These are phyloP conservation scores for Saksenaea vasiformis DNA, from an alignment of 371 early-diverging fungal species.

Conservation along the genomic window DNA sequence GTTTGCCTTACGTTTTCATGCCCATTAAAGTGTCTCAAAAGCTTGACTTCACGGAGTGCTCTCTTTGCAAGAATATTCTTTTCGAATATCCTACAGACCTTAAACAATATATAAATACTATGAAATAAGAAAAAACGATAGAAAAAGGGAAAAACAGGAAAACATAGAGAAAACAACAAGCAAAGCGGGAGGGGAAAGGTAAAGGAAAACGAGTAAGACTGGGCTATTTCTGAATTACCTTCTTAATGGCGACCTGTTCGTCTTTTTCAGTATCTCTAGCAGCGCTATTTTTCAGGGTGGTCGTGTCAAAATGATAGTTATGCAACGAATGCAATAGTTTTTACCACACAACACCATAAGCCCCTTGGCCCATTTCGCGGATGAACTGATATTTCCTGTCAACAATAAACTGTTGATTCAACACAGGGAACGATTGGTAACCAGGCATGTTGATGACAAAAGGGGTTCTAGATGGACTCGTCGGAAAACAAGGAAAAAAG, in stretches of 20 bases:
- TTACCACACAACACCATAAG: slow-evolving; percentile 67
- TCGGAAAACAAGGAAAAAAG: slow-evolving; percentile 14
- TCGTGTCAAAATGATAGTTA: background rate
- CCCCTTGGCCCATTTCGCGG: slow-evolving; percentile 91
- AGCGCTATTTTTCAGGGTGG: slow-evolving; percentile 53
- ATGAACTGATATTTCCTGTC: slow-evolving; percentile 79
- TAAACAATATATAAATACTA: background rate
- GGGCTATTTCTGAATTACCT: slow-evolving; percentile 53
- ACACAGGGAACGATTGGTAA: slow-evolving; percentile 66
- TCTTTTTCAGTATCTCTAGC: slow-evolving; percentile 78
- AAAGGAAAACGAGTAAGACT: background rate
- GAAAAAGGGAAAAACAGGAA: background rate
- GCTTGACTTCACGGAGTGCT: slow-evolving; percentile 87
- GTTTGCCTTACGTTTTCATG: slow-evolving; percentile 78
- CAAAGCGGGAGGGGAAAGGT: no score
- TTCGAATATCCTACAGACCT: slow-evolving; percentile 67
- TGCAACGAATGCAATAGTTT: background rate
- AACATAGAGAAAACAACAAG: background rate
- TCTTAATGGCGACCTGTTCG: slow-evolving; percentile 92
- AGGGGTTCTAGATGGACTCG: slow-evolving; percentile 9
- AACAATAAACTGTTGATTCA: slow-evolving; percentile 71
- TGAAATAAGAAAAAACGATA: background rate
- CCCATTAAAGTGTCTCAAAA: slow-evolving; percentile 85
- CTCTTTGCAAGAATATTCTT: slow-evolving; percentile 85
- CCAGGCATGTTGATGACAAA: slow-evolving; percentile 33